Evolutionary conservation across 148 eudicot genomes (phyloP).

Genomic region (Rhododendron molle): DNA sequence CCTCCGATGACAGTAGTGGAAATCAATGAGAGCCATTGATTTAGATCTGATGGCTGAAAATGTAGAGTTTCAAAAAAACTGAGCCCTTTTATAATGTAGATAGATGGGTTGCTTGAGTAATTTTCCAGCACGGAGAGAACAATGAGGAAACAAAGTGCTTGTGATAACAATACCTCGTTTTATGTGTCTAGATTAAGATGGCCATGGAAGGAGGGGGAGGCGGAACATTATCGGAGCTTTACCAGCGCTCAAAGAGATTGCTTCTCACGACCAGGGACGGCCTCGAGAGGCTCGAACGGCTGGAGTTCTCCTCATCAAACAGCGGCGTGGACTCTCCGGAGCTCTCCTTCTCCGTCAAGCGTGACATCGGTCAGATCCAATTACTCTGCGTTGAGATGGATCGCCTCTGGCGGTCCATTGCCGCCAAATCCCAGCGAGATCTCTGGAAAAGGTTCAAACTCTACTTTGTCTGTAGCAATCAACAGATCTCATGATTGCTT

Average conservation of each 20-base stretch:
- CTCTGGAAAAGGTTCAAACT: slow-evolving; percentile 70
- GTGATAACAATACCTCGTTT: background rate
- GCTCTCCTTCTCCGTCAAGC: slow-evolving; percentile 46
- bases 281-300: slow-evolving; percentile 71
- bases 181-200: background rate
- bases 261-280: slow-evolving; percentile 57
- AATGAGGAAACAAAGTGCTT: no score
- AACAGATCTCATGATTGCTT: background rate
- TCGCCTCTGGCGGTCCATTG: slow-evolving; percentile 71
- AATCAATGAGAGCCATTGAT: no score
- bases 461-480: background rate
- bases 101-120: no score
- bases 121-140: no score
- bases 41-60: no score
- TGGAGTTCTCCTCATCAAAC: slow-evolving; percentile 42
- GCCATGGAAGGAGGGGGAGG: slow-evolving; percentile 47
- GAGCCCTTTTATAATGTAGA: no score
- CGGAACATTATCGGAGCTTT: slow-evolving; percentile 66
- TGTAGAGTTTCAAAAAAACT: no score
- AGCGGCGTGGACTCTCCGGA: slow-evolving; percentile 56
- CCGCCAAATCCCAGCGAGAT: slow-evolving; percentile 83
- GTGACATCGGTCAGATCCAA: slow-evolving; percentile 59
- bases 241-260: slow-evolving; percentile 60
- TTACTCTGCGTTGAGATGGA: slow-evolving; percentile 77
- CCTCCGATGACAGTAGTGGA: no score